phyloP scores from a whole-genome alignment of 371 early-diverging fungal species.

The Mortierella sp. region DNA sequence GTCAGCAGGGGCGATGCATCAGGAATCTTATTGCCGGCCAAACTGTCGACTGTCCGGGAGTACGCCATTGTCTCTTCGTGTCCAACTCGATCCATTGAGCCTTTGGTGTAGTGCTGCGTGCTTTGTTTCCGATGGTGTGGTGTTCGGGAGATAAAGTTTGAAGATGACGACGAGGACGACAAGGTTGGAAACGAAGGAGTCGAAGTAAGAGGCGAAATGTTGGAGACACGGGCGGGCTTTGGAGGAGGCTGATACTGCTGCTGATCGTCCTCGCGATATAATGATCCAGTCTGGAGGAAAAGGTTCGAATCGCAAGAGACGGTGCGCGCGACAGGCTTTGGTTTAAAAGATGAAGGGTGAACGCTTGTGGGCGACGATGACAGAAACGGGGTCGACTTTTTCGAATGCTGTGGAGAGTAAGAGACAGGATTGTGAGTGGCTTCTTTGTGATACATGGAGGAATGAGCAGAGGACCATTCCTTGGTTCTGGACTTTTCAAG shows the following conservation, averaged over 20 bases:
- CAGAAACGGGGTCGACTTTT: conserved; percentile 11
- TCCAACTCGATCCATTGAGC: conserved; percentile 20
- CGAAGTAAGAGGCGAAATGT: not conserved
- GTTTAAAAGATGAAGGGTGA: conserved; percentile 3
- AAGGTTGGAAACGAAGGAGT: not conserved
- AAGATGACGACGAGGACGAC: conserved; percentile 1
- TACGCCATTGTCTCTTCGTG: conserved; percentile 27
- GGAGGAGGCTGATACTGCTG: conserved; percentile 10
- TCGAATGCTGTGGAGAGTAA: conserved; percentile 8
- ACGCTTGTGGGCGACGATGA: conserved; percentile 6
- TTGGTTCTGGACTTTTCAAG: not conserved
- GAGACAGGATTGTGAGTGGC: conserved; percentile 1
- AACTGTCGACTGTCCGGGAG: conserved; percentile 21
- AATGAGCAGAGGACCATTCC: conserved; percentile 5
- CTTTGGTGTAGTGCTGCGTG: conserved; percentile 3
- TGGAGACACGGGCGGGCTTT: conserved; percentile 1
- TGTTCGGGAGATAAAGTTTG: conserved; percentile 1
- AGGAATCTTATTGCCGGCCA: conserved; percentile 9
- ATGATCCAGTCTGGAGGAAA: conserved; percentile 17
- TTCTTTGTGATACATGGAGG: not conserved
- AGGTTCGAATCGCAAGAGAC: conserved; percentile 26
- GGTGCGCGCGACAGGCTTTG: conserved; percentile 22
- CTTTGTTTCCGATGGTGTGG: conserved; percentile 13
- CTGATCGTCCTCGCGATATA: not conserved
- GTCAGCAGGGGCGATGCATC: conserved; percentile 17